Evolutionary conservation across 1,284 basidiomycete genomes (phyloP), one percentile per base, ranked within the genome.

Genomic region (Butyriboletus regius): DNA sequence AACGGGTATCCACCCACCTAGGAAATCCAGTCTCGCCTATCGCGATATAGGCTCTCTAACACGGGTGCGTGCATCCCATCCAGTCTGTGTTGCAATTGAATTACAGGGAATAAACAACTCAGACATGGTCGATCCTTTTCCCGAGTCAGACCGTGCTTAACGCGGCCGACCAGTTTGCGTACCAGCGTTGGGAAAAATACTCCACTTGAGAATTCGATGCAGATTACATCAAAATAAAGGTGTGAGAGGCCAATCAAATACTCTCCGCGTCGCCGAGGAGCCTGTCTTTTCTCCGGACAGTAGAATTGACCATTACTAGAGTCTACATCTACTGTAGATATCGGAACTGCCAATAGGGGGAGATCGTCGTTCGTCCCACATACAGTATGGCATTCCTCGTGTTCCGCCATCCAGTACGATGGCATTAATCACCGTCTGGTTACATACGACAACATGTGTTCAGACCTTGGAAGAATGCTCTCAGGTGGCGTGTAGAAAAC

Each of bases 381-480:
- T 13, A n/a, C n/a, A n/a, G n/a, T n/a, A n/a, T n/a, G 14, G 26
- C 14, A 42, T 7, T 4, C 54, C 54, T 54, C 55, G 18, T 54
- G 54, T 45, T 29, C 44, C 2, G n/a, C 55, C 42, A 54, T 45
- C 38, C 46, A 17, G 50, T 43, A 14, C 20, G 43, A 43, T 26
- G 20, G 17, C 9, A 1, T 54, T 57, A 48, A 56, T 56, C 33
- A 38, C 55, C 55, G 43, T 22, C 6, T 3, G 14, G 14, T 35
- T 38, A 43, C 32, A 38, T 35, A 29, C 38, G 4, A 17, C 4
- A 22, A 18, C 36, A 29, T 18, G 44, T 29, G 45, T 54, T 15
- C 22, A 24, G 26, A 18, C 6, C 24, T 34, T 48, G 12, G 29
- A 24, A 24, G n/a, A 17, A 29, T 7, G 2, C 26, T 13, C 17